A percentile compares a stretch with the other conserved stretches of the same genome.
phyloP scores from a whole-genome alignment of 352 stramenopile genomes.

The Pythium folliculosum region DNA sequence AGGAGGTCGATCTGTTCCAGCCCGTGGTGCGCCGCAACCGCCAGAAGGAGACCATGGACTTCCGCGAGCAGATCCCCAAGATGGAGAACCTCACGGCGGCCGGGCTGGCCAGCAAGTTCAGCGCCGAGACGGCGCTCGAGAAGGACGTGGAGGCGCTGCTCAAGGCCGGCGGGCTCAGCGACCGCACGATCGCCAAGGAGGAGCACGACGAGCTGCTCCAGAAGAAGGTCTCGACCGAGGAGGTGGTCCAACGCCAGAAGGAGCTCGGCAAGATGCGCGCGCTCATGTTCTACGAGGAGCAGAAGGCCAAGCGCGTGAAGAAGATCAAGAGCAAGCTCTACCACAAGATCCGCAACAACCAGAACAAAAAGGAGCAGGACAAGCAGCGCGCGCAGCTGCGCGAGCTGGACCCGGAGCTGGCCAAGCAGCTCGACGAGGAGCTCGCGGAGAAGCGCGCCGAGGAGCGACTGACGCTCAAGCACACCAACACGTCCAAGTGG shows the following conservation, averaged over 20 bases:
- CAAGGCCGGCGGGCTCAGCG: conserved; percentile 55
- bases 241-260: conserved; percentile 85
- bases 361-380: conserved; percentile 86
- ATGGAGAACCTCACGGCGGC: conserved; percentile 84
- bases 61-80: conserved; percentile 87
- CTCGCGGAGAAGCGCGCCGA: conserved; percentile 92
- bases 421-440: conserved; percentile 76
- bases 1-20: conserved; percentile 90
- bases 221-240: conserved; percentile 70
- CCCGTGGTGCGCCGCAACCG: conserved; percentile 91
- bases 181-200: conserved; percentile 55
- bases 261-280: conserved; percentile 96
- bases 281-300: conserved; percentile 99
- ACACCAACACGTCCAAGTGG: conserved; percentile 99
- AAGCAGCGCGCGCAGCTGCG: conserved; percentile 84
- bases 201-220: conserved; percentile 73
- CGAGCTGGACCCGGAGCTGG: conserved; percentile 74
- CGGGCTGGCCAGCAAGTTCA: conserved; percentile 92
- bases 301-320: conserved; percentile 98
- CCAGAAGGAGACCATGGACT: conserved; percentile 94
- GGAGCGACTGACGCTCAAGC: conserved; percentile 96
- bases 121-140: conserved; percentile 89
- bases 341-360: conserved; percentile 96
- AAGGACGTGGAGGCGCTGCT: conserved; percentile 77
- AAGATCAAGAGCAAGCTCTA: conserved; percentile 99